These are phyloP conservation scores for Guadua angustifolia DNA, from an alignment of 176 grass and related monocot genomes.

Conservation along the genomic window DNA sequence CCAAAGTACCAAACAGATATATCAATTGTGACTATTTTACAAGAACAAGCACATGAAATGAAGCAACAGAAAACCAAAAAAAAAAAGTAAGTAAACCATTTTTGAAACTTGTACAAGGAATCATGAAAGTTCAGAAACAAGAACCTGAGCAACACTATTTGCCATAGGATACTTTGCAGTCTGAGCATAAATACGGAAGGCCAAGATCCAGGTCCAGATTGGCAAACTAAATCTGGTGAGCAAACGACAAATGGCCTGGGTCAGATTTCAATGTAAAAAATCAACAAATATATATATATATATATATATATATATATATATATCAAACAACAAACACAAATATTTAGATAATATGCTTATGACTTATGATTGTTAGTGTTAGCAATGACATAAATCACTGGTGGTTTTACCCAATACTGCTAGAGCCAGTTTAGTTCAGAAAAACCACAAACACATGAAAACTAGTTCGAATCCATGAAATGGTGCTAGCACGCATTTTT, in stretches of 20 bases:
- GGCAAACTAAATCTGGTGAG: slow-evolving; percentile 93
- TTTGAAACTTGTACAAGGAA: slow-evolving; percentile 11
- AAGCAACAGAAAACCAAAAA: slow-evolving; percentile 13
- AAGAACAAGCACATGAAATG: slow-evolving; percentile 4
- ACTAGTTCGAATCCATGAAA: background rate
- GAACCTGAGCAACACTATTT: slow-evolving; percentile 98
- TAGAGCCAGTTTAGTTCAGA: background rate
- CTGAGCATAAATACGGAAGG: slow-evolving; percentile 90
- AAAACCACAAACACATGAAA: background rate
- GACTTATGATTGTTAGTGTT: slow-evolving; percentile 4
- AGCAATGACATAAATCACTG: background rate
- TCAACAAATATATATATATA: slow-evolving; percentile 34
- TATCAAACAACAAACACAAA: slow-evolving; percentile 19
- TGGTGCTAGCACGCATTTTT: background rate
- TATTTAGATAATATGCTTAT: background rate
- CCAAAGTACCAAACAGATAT: background rate
- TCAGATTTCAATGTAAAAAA: slow-evolving; percentile 41
- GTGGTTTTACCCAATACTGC: slow-evolving; percentile 7
- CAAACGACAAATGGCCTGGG: slow-evolving; percentile 31
- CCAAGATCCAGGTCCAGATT: slow-evolving; percentile 95
- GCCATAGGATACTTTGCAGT: slow-evolving; percentile 93
- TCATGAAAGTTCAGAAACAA: slow-evolving; percentile 36
- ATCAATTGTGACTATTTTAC: slow-evolving; percentile 3
- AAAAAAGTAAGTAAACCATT: slow-evolving; percentile 9
- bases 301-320: slow-evolving; percentile 30